Base-by-base conservation (phyloP, 495 filamentous ascomycete species). In the Aspergillus conjunctus region DNA sequence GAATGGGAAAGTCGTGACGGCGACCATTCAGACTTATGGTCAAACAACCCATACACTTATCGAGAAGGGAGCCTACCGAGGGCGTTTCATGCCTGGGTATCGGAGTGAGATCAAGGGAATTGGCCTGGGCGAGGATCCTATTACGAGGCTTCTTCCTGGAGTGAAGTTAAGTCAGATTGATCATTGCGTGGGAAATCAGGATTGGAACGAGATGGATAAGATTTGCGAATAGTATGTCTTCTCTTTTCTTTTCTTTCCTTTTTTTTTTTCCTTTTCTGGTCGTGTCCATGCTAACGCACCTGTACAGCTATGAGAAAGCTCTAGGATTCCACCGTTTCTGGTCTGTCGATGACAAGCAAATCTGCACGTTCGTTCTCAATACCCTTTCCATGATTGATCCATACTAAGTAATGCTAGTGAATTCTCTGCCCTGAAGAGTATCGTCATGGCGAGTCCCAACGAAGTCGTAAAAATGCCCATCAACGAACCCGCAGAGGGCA, bases 301-400 rank as follows among this genome's bases (percentile, higher is more conserved):
- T 14, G 10, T 5, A 21, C 21, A 85, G 83, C 74, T 97, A 97
- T 76, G 92, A 96, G 74, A 83, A 86, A 52, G 87, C 85, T 52
- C 87, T 97, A n/a, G 86, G 87, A 39, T 96, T 96, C 84, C 91
- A 94, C 74, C 88, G 92, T 44, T 96, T 97, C 84, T 96, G 93
- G 92, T 88, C 84, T 37, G 91, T 96, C 33, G 92, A 97, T 71
- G 92, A 96, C 75, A 87, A 79, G 60, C 81, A 92, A 62, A 90
- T 96, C 69, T 90, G 84, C 81, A 95, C 91, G 68, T 80, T 70
- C 62, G 77, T 75, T 14, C 41, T 20, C 21, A 22, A 39, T 21
- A 18, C 11, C 12, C 0, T 15, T 1, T 31, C 4, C 2, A 26
- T 6, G n/a, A 14, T 22, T 7, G 17, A 9, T 3, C 0, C 21